Percentiles rank a stretch among this genome's conserved stretches.
These are phyloP conservation scores for Serpula lacrymans DNA, from an alignment of 768 basidiomycete genomes.

Conservation along the genomic window DNA sequence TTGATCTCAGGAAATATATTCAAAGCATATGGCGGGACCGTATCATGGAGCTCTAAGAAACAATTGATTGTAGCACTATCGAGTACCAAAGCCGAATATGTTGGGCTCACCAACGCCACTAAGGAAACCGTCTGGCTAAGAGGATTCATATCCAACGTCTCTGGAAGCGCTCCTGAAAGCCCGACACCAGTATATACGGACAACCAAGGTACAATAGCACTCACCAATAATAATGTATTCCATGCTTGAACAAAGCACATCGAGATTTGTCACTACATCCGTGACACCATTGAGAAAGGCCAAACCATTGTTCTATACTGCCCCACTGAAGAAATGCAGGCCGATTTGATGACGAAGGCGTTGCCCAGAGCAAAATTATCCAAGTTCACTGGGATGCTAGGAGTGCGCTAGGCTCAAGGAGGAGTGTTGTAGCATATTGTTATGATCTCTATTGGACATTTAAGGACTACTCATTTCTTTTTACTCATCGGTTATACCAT, in stretches of 20 bases:
- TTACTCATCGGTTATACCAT: too few species aligned
- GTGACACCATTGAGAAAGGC: constrained; percentile 8
- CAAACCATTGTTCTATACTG: constrained; percentile 15
- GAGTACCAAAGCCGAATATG: constrained; percentile 35
- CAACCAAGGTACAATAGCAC: constrained; percentile 16
- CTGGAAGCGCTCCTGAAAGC: constrained; percentile 3
- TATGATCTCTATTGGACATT: too few species aligned
- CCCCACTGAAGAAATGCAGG: constrained; percentile 18
- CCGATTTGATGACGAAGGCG: constrained; percentile 16
- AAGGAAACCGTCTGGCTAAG: too few species aligned
- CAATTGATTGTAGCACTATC: constrained; percentile 31
- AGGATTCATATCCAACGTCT: too few species aligned
- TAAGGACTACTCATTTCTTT: too few species aligned
- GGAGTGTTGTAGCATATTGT: too few species aligned
- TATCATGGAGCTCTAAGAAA: constrained; percentile 31
- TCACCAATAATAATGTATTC: constrained; percentile 4
- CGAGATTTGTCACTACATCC: constrained; percentile 17
- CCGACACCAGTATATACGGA: constrained; percentile 10
- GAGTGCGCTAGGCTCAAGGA: too few species aligned
- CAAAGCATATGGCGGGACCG: constrained; percentile 20
- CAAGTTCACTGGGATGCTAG: too few species aligned
- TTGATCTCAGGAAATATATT: constrained; percentile 20
- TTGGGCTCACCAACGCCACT: too few species aligned
- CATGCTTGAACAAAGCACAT: constrained; percentile 27
- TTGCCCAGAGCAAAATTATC: too few species aligned